Percentiles rank a stretch among this genome's conserved stretches.
phyloP scores from a whole-genome alignment of 345 rosid species.

The Odontarrhena argentea region DNA sequence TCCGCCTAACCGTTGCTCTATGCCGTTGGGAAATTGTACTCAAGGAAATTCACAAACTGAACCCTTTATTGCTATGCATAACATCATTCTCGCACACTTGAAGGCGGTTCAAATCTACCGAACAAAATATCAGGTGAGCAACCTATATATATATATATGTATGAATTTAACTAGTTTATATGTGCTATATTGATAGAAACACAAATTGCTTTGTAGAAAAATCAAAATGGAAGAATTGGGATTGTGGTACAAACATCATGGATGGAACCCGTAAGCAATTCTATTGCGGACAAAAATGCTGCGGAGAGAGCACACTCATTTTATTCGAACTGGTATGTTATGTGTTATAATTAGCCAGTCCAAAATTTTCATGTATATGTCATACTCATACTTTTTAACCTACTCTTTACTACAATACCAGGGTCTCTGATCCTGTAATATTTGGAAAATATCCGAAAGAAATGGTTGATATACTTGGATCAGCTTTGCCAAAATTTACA shows the following conservation, averaged over 20 bases:
- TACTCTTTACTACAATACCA: constrained; percentile 21
- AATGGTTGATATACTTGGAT: constrained; percentile 59
- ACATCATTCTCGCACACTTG: constrained; percentile 60
- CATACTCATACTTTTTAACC: neutral
- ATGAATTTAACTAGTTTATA: too few relatives aligned
- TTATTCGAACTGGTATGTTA: constrained; percentile 63
- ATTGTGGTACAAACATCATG: constrained; percentile 63
- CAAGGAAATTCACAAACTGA: constrained; percentile 53
- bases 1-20: constrained; percentile 58
- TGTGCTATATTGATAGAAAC: neutral
- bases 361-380: neutral
- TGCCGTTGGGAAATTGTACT: constrained; percentile 51
- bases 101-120: constrained; percentile 55
- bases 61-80: constrained; percentile 62
- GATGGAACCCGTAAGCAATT: constrained; percentile 69
- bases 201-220: constrained; percentile 37
- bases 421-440: constrained; percentile 70
- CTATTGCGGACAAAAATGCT: constrained; percentile 59
- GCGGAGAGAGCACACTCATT: constrained; percentile 69
- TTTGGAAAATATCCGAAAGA: constrained; percentile 59
- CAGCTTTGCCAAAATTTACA: constrained; percentile 55
- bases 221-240: constrained; percentile 64
- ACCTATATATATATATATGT: too few relatives aligned
- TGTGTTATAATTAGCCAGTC: neutral
- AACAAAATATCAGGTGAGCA: constrained; percentile 61